A percentile compares a stretch with the other conserved stretches of the same genome.
Evolutionary conservation across 805 yeast genomes (phyloP).

Genomic region (Yamadazyma philogaea): DNA sequence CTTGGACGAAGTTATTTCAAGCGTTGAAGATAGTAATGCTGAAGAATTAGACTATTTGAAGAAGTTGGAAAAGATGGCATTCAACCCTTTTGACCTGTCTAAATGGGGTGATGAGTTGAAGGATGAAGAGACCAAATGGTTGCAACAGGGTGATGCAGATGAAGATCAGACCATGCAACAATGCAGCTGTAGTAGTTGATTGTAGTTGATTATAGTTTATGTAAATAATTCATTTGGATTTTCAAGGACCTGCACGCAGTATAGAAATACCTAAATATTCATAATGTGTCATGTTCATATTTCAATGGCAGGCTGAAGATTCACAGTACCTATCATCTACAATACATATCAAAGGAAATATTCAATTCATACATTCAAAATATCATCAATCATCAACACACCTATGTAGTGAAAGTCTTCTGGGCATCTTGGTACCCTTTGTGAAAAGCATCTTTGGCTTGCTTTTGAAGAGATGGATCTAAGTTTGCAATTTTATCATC

Average conservation of each 20-base stretch:
- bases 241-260: too few species aligned
- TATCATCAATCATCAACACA: slow-evolving; percentile 2
- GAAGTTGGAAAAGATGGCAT: slow-evolving; percentile 67
- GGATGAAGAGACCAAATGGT: slow-evolving; percentile 57
- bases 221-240: neutral
- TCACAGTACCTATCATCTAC: too few species aligned
- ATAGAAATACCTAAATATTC: too few species aligned
- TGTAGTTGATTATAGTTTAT: neutral
- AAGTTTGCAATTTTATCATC: slow-evolving; percentile 34
- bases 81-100: slow-evolving; percentile 64
- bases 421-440: slow-evolving; percentile 40
- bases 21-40: slow-evolving; percentile 49
- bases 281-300: too few species aligned
- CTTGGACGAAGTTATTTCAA: slow-evolving; percentile 72
- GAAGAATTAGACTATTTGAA: slow-evolving; percentile 48
- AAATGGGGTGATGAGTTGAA: slow-evolving; percentile 68
- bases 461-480: slow-evolving; percentile 32
- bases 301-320: too few species aligned
- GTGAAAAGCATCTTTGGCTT: slow-evolving; percentile 40
- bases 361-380: slow-evolving; percentile 1
- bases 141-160: slow-evolving; percentile 47
- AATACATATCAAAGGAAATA: too few species aligned
- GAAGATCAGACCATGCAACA: slow-evolving; percentile 59
- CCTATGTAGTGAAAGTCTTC: slow-evolving; percentile 20
- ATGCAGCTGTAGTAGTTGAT: slow-evolving; percentile 64